These are phyloP conservation scores for Syzygium jambos DNA, from an alignment of 345 rosid species.

Conservation along the genomic window DNA sequence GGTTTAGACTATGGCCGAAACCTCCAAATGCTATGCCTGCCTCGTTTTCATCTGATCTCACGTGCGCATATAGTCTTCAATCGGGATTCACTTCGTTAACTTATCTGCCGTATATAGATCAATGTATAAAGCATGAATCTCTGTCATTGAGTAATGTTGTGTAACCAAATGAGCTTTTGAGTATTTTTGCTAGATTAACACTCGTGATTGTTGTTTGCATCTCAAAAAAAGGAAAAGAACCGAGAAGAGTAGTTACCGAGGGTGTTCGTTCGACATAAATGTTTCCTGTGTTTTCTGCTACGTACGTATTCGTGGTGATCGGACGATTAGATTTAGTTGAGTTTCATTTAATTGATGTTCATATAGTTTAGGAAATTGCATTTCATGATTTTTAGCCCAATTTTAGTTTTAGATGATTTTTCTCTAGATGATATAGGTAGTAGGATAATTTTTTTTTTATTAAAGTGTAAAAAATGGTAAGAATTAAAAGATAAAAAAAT, in stretches of 20 bases:
- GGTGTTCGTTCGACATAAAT: too few species aligned
- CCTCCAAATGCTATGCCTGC: neutral
- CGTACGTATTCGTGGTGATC: too few species aligned
- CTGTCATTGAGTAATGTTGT: neutral
- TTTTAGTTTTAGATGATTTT: too few species aligned
- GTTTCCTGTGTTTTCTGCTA: too few species aligned
- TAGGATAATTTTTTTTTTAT: neutral
- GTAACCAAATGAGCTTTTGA: neutral
- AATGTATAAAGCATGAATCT: neutral
- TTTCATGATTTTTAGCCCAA: neutral
- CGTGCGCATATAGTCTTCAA: neutral
- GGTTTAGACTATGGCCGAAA: neutral
- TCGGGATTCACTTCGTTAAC: neutral
- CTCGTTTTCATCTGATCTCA: neutral
- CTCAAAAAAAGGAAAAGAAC: neutral
- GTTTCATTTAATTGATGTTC: rapidly evolving
- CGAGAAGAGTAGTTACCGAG: too few species aligned
- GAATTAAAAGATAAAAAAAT: neutral
- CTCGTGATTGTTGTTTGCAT: neutral
- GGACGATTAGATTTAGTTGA: neutral
- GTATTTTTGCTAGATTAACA: neutral
- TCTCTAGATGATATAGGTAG: neutral
- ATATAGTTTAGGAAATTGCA: neutral
- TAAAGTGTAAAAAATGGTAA: too few species aligned
- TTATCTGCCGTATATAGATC: neutral